These are phyloP conservation scores for Stemphylium vesicarium DNA, from an alignment of 2,329 filamentous ascomycete species.

Conservation along the genomic window DNA sequence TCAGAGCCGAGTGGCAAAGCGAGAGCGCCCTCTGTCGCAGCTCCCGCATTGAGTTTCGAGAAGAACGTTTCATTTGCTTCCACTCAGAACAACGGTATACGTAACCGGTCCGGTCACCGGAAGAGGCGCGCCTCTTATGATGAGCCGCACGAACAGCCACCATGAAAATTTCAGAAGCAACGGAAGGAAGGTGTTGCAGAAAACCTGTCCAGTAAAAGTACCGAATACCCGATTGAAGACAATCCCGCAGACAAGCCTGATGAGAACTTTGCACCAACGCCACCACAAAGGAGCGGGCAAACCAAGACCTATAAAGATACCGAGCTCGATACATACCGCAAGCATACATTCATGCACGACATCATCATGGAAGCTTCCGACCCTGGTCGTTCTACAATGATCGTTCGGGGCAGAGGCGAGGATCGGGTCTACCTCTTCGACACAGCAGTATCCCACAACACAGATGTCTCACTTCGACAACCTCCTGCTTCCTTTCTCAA, in stretches of 20 bases:
- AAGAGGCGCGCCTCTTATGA: slow-evolving; percentile 2
- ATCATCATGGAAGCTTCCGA: background rate
- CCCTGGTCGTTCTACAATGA: slow-evolving; percentile 1
- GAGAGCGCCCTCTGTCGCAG: background rate
- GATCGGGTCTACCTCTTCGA: slow-evolving; percentile 2
- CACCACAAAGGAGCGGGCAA: slow-evolving; percentile 11
- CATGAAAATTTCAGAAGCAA: slow-evolving; percentile 9
- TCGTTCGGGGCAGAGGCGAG: background rate
- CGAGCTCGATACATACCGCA: background rate
- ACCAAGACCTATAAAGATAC: background rate
- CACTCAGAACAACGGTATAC: background rate
- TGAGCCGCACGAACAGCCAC: background rate
- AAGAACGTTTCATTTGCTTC: background rate
- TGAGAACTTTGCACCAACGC: slow-evolving; percentile 1
- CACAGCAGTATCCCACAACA: background rate
- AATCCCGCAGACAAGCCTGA: slow-evolving; percentile 11
- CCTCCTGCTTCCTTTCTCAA: slow-evolving; percentile 24
- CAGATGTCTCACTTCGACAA: background rate
- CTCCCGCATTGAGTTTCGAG: background rate
- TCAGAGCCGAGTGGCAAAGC: background rate
- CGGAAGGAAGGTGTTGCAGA: background rate
- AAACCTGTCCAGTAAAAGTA: background rate
- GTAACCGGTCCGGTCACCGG: background rate
- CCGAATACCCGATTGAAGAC: background rate
- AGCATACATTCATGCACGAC: background rate